These are phyloP conservation scores for Dendrobium huoshanense DNA, from an alignment of 106 monocot species.

Conservation along the genomic window DNA sequence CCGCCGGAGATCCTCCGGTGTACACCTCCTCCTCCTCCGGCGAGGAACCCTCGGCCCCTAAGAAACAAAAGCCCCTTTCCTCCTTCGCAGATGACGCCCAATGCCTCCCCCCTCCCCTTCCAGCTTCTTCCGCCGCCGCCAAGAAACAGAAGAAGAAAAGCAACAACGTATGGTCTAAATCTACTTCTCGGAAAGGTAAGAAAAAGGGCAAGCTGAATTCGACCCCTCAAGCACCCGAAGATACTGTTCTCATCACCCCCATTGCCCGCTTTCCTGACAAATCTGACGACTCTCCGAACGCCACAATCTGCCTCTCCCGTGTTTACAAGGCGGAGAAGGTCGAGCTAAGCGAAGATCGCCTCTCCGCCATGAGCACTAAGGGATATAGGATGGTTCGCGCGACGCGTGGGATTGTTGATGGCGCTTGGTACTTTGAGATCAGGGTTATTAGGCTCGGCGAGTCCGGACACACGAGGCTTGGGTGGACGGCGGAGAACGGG, in stretches of 20 bases:
- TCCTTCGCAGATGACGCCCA: constrained; percentile 12
- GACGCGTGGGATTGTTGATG: constrained; percentile 70
- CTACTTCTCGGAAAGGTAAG: constrained; percentile 87
- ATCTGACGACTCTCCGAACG: constrained; percentile 63
- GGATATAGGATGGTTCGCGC: constrained; percentile 96
- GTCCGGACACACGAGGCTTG: constrained; percentile 77
- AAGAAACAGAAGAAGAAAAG: constrained; percentile 72
- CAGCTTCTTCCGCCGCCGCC: constrained; percentile 5
- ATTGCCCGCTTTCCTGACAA: constrained; percentile 60
- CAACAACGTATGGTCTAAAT: constrained; percentile 81
- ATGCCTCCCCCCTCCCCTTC: not conserved
- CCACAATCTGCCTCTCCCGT: constrained; percentile 60
- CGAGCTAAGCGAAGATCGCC: constrained; percentile 82
- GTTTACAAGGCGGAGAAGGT: constrained; percentile 87
- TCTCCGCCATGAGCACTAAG: constrained; percentile 73
- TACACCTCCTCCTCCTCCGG: constrained; percentile 6
- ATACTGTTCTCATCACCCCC: constrained; percentile 69
- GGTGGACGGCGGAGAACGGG: constrained; percentile 87
- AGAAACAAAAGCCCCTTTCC: constrained; percentile 40
- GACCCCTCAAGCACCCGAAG: constrained; percentile 24
- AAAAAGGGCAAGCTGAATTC: constrained; percentile 44
- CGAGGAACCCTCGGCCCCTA: constrained; percentile 15
- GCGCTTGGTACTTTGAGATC: constrained; percentile 92
- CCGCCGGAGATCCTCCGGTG: not conserved
- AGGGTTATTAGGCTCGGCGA: constrained; percentile 50